Base-by-base conservation (phyloP, 139 green algal genomes). In the Chlorella sorokiniana region DNA sequence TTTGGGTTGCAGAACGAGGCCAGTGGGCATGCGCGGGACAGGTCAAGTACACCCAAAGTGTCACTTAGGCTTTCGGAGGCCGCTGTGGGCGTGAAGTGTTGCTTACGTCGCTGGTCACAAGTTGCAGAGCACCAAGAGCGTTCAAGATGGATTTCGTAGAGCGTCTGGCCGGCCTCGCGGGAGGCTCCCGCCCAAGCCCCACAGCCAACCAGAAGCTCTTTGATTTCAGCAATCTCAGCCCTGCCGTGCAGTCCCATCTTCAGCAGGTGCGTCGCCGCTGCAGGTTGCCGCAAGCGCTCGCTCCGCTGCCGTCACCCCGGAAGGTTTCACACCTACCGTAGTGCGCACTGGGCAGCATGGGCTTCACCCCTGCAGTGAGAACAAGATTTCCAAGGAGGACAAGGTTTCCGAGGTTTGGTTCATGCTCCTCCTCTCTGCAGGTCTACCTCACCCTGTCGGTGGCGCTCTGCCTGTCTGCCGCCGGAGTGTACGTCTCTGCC, bases 401-500 rank as follows among this genome's bases (percentile, higher is more conserved):
- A 38, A 27, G 6, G 2, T 62, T 35, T 16, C 27, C 72, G n/a
- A 0, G 29, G 33, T 52, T n/a, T 68, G 22, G 35, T 45, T 52
- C 65, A 52, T 20, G 5, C 23, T 51, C 0, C 38, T 6, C 7
- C 31, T 4, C 0, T 27, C 8, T 81, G 69, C 83, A 90, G 83
- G 92, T 95, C 1, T 96, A 96, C 70, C 38, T 83, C 1, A 95
- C 92, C 1, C 80, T 96, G 0, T 54, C 88, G 0, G 41, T 65
- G 10, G 76, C 89, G 9, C n/a, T 95, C 35, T 56, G 20, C 40
- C n/a, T 71, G 29, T 44, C 35, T 6, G 61, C 75, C 1, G 59
- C 18, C 1, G 75, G 75, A 29, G 75, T 81, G 0, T 71, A 38
- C 2, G 54, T 52, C 29, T 69, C 54, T 23, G 73, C 37, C 11